Evolutionary conservation across 2,329 filamentous ascomycete genomes (phyloP), one percentile per base, ranked within the genome.

Genomic region (Aspergillus felis): DNA sequence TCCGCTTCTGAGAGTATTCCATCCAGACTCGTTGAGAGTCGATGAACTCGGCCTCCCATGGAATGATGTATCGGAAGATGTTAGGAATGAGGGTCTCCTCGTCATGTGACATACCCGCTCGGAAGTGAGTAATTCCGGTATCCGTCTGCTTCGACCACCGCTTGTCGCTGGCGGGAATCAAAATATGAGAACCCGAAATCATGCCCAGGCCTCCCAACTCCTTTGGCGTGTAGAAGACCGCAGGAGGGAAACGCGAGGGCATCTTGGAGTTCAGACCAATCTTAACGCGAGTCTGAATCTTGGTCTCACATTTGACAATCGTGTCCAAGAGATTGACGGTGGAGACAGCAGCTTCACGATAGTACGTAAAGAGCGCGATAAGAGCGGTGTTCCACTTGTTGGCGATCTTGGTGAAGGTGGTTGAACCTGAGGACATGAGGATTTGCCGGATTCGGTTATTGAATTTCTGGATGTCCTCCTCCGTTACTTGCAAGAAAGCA

Each of bases 341-440:
- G 0, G 93, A 96, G 1, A 97, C 93, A 17, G 94, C 94, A 50
- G 94, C 94, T 73, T 99, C 94, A 73, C 94, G 91, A 72, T 99
- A 99, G 76, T 99, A 99, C 0, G 94, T 97, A 78, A 99, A 99
- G 27, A 99, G 84, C 0, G 94, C 92, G 68, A 99, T 99, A 64
- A 99, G 77, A 1, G 91, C 94, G 0, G 94, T 99, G 76, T 99
- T 99, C 94, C 95, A 99, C 79, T 99, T 99, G 79, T 99, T 99
- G 50, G 95, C 94, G 70, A 99, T 99, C 83, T 99, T 99, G 49
- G 94, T 99, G 78, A 99, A 99, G 0, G 94, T 99, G 0, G 94
- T 99, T 4, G 91, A 96, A n/a, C 94, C 95, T 57, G 94, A 97
- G 10, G 93, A 97, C 94, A 99, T 99, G 56, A 99, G 82, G 71